Percentiles rank a stretch among this genome's conserved stretches.
Evolutionary conservation across 768 basidiomycete species (phyloP).

Genomic region (Auriscalpium vulgare): DNA sequence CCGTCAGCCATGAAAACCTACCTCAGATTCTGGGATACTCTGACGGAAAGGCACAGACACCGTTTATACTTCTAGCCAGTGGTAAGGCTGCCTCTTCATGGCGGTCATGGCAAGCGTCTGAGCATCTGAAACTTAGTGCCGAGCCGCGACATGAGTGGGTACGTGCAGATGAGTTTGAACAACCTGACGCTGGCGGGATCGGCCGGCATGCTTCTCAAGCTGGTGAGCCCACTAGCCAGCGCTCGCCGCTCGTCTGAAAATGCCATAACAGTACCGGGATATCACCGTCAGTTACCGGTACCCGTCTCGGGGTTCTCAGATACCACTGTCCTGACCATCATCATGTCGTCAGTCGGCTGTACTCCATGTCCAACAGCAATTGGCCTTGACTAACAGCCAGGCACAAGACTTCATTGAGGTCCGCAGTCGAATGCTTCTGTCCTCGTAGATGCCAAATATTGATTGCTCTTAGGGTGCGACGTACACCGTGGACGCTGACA

Average conservation of each 20-base stretch:
- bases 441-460: not conserved
- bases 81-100: conserved; percentile 22
- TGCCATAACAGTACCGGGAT: conserved; percentile 6
- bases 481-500: conserved; percentile 11
- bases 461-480: conserved; percentile 6
- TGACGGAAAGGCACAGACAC: conserved; percentile 33
- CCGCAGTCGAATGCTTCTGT: not conserved
- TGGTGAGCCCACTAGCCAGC: not conserved
- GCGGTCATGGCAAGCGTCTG: not conserved
- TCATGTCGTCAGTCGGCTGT: conserved; percentile 8
- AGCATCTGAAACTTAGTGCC: conserved; percentile 4
- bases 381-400: conserved; percentile 8
- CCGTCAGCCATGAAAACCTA: conserved; percentile 39
- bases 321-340: not conserved
- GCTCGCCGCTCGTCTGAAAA: too few species aligned
- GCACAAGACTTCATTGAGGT: conserved; percentile 16
- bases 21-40: conserved; percentile 49
- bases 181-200: conserved; percentile 7
- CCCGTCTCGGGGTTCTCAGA: not conserved
- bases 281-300: conserved; percentile 5
- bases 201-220: conserved; percentile 7
- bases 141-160: conserved; percentile 7
- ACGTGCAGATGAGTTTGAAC: conserved; percentile 8
- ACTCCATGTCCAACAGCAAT: conserved; percentile 9
- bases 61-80: conserved; percentile 45